Conservation (phyloP, 164 flowering plant genomes). For the Cinnamomum chago region DNA sequence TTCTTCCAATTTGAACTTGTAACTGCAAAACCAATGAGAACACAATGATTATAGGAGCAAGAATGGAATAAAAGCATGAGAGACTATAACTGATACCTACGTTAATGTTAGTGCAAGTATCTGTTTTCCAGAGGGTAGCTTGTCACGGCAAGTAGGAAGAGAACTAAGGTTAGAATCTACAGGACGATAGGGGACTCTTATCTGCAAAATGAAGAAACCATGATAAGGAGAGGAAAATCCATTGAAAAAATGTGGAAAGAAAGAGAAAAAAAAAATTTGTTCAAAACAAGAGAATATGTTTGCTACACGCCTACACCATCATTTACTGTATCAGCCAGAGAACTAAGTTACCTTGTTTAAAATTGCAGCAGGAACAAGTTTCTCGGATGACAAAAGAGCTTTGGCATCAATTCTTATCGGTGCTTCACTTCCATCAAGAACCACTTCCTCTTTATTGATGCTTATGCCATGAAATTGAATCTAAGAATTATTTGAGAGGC, state of each 20-base stretch:
- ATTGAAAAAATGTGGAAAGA: too few species aligned
- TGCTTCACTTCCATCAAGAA: conserved; percentile 95
- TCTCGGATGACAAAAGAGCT: conserved; percentile 70
- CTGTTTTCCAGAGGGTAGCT: conserved; percentile 85
- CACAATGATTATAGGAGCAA: background rate
- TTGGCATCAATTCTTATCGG: conserved; percentile 71
- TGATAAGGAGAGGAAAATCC: background rate
- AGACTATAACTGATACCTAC: conserved; percentile 36
- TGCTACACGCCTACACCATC: too few species aligned
- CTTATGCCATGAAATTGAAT: conserved; percentile 83
- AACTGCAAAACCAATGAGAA: conserved; percentile 50
- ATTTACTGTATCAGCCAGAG: too few species aligned
- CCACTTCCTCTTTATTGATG: conserved; percentile 52
- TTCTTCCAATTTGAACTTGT: conserved; percentile 91
- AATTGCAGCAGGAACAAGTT: conserved; percentile 69
- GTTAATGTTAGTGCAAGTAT: conserved; percentile 67
- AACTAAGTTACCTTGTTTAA: conserved; percentile 60
- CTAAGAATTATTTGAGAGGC: conserved; percentile 29
- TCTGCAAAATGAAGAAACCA: conserved; percentile 38
- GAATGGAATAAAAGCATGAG: background rate
- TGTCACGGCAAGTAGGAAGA: conserved; percentile 73
- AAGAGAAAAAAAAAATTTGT: too few species aligned
- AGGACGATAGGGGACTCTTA: conserved; percentile 75
- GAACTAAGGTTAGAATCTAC: conserved; percentile 55
- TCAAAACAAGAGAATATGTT: too few species aligned